Evolutionary conservation across 768 basidiomycete species (phyloP).

Genomic region (Gymnopilus dilepis): DNA sequence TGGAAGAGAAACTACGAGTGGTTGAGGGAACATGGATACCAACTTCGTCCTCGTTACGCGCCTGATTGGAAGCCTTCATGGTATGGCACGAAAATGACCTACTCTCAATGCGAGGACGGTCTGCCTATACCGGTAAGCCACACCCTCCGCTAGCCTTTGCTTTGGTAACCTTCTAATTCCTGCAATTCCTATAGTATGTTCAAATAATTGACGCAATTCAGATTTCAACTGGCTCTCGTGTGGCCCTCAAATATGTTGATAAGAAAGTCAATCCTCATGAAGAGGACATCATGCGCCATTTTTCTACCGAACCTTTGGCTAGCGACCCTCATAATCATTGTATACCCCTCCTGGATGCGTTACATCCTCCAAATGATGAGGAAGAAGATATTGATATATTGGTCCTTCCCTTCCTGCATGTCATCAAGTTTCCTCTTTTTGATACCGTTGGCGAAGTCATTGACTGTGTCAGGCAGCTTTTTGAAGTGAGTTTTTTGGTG

Average conservation of each 20-base stretch:
- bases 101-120: background rate
- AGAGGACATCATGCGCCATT: constrained; percentile 10
- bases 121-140: background rate
- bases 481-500: constrained; percentile 7
- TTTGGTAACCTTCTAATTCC: too few relatives aligned
- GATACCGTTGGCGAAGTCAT: constrained; percentile 24
- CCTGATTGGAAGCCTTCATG: constrained; percentile 28
- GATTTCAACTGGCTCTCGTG: constrained; percentile 4
- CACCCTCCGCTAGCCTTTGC: background rate
- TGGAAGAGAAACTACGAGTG: constrained; percentile 6
- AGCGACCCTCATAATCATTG: constrained; percentile 20
- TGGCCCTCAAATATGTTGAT: constrained; percentile 22
- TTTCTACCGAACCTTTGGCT: background rate
- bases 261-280: background rate
- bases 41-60: constrained; percentile 24
- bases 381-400: constrained; percentile 26
- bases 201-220: constrained; percentile 22
- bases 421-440: constrained; percentile 30
- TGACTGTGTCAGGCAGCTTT: constrained; percentile 25
- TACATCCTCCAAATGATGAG: background rate
- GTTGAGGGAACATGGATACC: constrained; percentile 5
- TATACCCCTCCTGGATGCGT: constrained; percentile 10
- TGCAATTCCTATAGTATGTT: background rate
- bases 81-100: background rate
- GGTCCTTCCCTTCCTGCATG: constrained; percentile 39